These are phyloP conservation scores for Evernia prunastri DNA, from an alignment of 495 filamentous ascomycete species.

Conservation along the genomic window DNA sequence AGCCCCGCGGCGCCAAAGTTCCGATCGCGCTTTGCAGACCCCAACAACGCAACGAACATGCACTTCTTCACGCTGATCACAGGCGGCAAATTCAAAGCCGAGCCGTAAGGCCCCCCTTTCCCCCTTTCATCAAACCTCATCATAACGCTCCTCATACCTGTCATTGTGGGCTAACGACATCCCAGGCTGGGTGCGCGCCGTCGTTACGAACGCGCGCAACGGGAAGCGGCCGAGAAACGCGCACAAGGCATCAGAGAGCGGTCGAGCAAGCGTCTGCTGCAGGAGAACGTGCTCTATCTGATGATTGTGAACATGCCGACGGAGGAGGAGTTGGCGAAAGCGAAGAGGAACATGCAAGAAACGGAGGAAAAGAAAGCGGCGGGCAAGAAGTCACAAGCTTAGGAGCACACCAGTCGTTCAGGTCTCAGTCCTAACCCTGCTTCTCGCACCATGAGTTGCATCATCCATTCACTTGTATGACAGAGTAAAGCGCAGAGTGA, in stretches of 20 bases:
- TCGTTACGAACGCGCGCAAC: not conserved
- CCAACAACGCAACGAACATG: slow-evolving; percentile 39
- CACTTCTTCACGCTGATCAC: slow-evolving; percentile 38
- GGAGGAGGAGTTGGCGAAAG: no score
- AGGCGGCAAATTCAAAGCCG: slow-evolving; percentile 27
- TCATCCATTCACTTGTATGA: no score
- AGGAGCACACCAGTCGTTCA: no score
- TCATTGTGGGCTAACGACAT: not conserved
- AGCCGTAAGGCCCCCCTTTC: not conserved
- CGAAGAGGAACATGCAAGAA: no score
- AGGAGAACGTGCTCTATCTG: slow-evolving; percentile 1
- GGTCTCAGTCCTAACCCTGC: no score
- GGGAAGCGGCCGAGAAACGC: not conserved
- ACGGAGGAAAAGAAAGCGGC: no score
- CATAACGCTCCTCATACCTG: not conserved
- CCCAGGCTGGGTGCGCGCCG: not conserved
- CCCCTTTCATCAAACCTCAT: not conserved
- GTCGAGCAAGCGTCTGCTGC: not conserved
- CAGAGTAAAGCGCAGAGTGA: no score
- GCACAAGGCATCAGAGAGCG: not conserved
- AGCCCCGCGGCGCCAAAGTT: slow-evolving; percentile 28
- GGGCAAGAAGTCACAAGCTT: no score
- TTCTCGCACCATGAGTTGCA: no score
- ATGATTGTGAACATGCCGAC: not conserved
- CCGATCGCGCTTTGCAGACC: slow-evolving; percentile 39